phyloP scores from a whole-genome alignment of 2,329 filamentous ascomycete species.

The Aspergillus sp. region DNA sequence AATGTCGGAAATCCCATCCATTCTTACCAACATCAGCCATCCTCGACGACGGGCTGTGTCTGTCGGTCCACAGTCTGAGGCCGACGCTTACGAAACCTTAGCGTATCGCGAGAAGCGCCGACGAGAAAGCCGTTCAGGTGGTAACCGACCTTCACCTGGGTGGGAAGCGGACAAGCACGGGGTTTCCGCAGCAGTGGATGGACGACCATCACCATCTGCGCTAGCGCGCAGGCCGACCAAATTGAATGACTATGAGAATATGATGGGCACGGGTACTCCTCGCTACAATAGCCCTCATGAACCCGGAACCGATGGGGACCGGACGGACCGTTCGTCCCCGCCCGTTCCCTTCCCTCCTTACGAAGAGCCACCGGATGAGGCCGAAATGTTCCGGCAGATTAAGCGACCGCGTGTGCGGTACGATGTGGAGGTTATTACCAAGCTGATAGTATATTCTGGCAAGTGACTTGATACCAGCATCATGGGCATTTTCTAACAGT shows the following conservation, averaged over 20 bases:
- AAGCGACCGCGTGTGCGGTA: constrained; percentile 86
- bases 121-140: constrained; percentile 52
- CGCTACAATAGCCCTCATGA: constrained; percentile 17
- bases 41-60: constrained; percentile 75
- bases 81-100: constrained; percentile 91
- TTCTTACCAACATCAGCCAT: constrained; percentile 75
- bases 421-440: constrained; percentile 97
- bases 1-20: constrained; percentile 76
- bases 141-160: constrained; percentile 8
- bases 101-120: constrained; percentile 74
- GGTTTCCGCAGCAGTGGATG: constrained; percentile 18
- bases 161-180: not conserved
- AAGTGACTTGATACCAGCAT: constrained; percentile 27
- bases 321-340: constrained; percentile 13
- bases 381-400: constrained; percentile 75
- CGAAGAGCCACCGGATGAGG: constrained; percentile 50
- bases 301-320: constrained; percentile 26
- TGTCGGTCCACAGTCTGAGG: constrained; percentile 88
- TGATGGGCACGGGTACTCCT: constrained; percentile 62
- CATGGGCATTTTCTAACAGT: constrained; percentile 2
- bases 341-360: constrained; percentile 23
- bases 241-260: constrained; percentile 61
- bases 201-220: constrained; percentile 30
- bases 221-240: constrained; percentile 41
- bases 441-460: constrained; percentile 91